phyloP scores from a whole-genome alignment of 2,329 filamentous ascomycete genomes.

The Penicillium digitatum region DNA sequence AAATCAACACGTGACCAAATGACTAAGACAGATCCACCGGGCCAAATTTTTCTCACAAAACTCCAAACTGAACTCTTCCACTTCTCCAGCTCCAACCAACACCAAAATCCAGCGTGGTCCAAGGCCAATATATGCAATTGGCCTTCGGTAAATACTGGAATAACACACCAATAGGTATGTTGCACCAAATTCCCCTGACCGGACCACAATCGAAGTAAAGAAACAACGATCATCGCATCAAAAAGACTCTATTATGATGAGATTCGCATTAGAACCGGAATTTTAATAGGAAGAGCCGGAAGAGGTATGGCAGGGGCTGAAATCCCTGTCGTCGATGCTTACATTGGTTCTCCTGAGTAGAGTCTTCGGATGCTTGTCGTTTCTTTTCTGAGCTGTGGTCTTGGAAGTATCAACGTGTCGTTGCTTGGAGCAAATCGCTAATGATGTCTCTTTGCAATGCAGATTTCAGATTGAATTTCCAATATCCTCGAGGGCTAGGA shows the following conservation, averaged over 20 bases:
- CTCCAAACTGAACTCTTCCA: constrained; percentile 2
- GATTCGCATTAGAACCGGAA: constrained; percentile 39
- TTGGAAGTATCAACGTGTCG: not conserved
- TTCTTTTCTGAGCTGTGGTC: constrained; percentile 3
- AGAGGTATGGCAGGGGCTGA: constrained; percentile 42
- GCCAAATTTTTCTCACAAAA: constrained; percentile 20
- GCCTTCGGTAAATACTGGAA: constrained; percentile 5
- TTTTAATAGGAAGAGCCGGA: constrained; percentile 48
- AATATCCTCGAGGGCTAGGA: not conserved
- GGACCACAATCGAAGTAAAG: not conserved
- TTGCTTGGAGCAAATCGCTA: constrained; percentile 12
- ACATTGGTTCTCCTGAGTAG: constrained; percentile 47
- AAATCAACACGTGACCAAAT: constrained; percentile 6
- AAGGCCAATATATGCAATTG: constrained; percentile 7
- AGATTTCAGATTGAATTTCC: not conserved
- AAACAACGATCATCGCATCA: constrained; percentile 11
- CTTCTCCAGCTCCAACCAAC: constrained; percentile 1
- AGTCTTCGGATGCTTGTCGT: constrained; percentile 17
- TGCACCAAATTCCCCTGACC: not conserved
- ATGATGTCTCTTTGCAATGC: constrained; percentile 4
- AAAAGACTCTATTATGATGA: constrained; percentile 39
- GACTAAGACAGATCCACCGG: constrained; percentile 17
- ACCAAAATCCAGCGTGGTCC: constrained; percentile 7
- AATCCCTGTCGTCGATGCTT: constrained; percentile 45
- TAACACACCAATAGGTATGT: constrained; percentile 4